Evolutionary conservation across 306 rosid species (phyloP).

Genomic region (Castanopsis chinensis): DNA sequence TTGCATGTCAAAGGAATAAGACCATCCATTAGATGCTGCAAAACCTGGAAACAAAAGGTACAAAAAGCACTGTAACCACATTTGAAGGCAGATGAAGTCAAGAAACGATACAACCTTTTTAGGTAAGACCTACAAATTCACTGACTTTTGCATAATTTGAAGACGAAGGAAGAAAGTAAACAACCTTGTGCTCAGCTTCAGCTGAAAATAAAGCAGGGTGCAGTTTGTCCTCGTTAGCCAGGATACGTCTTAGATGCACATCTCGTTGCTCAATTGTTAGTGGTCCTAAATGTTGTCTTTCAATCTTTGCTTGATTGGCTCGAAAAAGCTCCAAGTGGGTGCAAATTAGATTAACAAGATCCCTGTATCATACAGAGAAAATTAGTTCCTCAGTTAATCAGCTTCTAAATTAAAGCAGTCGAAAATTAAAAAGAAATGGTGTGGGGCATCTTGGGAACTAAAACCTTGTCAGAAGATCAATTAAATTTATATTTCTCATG

Average conservation of each 20-base stretch:
- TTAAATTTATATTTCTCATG: slow-evolving; percentile 80
- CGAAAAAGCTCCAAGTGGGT: slow-evolving; percentile 90
- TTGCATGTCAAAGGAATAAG: slow-evolving; percentile 75
- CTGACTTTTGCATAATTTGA: slow-evolving; percentile 15
- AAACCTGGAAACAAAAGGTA: slow-evolving; percentile 57
- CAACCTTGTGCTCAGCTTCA: slow-evolving; percentile 98
- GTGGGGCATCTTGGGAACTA: slow-evolving; percentile 16
- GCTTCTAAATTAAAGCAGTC: slow-evolving; percentile 9
- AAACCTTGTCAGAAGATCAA: slow-evolving; percentile 92
- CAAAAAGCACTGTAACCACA: slow-evolving; percentile 32
- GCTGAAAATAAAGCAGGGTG: slow-evolving; percentile 98
- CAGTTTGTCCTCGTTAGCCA: slow-evolving; percentile 81
- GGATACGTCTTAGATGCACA: slow-evolving; percentile 53
- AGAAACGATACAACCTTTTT: slow-evolving; percentile 13
- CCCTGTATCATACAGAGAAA: slow-evolving; percentile 60
- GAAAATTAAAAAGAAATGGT: slow-evolving; percentile 2
- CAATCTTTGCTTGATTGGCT: slow-evolving; percentile 66
- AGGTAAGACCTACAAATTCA: slow-evolving; percentile 18
- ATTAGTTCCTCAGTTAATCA: slow-evolving; percentile 38
- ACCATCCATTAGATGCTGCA: slow-evolving; percentile 91
- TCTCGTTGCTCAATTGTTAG: slow-evolving; percentile 69
- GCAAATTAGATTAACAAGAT: slow-evolving; percentile 75
- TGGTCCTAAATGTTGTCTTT: slow-evolving; percentile 45
- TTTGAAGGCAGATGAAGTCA: neutral
- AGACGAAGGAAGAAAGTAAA: slow-evolving; percentile 9